These are phyloP conservation scores for Neurospora discreta DNA, from an alignment of 495 filamentous ascomycete species.

Conservation along the genomic window DNA sequence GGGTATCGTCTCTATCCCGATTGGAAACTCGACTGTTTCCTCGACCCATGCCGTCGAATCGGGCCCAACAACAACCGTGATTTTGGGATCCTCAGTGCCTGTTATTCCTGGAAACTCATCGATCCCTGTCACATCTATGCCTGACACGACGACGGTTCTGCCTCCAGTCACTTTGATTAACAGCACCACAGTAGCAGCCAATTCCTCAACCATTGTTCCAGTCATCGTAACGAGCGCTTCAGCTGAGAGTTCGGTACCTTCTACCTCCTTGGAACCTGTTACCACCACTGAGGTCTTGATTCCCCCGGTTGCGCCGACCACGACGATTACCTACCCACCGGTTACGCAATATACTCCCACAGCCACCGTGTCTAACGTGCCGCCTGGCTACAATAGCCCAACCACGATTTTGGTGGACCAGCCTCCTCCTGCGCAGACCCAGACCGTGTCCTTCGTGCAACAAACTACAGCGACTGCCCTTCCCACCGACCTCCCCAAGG, in stretches of 20 bases:
- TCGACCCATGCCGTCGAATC: neutral
- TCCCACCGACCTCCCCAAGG: slow-evolving; percentile 55
- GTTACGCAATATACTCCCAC: slow-evolving; percentile 29
- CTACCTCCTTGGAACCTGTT: neutral
- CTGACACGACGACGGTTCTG: neutral
- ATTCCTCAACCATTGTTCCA: neutral
- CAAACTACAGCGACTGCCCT: slow-evolving; percentile 34
- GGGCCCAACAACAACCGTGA: neutral
- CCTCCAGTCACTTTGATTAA: neutral
- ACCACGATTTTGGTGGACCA: slow-evolving; percentile 31
- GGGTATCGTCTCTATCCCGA: neutral
- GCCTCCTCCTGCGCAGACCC: slow-evolving; percentile 21
- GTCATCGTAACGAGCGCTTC: neutral
- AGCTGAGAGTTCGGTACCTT: neutral
- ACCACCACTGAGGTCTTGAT: neutral
- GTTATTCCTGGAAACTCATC: neutral
- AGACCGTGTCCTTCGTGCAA: slow-evolving; percentile 9
- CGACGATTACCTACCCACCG: neutral
- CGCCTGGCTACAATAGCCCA: slow-evolving; percentile 27
- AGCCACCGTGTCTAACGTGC: slow-evolving; percentile 28
- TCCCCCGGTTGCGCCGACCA: neutral
- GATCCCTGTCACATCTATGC: neutral
- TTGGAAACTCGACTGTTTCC: slow-evolving; percentile 1
- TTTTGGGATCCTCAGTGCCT: neutral
- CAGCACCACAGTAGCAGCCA: neutral